Evolutionary conservation across 768 basidiomycete species (phyloP).

Genomic region (Mycena albidolilacea): DNA sequence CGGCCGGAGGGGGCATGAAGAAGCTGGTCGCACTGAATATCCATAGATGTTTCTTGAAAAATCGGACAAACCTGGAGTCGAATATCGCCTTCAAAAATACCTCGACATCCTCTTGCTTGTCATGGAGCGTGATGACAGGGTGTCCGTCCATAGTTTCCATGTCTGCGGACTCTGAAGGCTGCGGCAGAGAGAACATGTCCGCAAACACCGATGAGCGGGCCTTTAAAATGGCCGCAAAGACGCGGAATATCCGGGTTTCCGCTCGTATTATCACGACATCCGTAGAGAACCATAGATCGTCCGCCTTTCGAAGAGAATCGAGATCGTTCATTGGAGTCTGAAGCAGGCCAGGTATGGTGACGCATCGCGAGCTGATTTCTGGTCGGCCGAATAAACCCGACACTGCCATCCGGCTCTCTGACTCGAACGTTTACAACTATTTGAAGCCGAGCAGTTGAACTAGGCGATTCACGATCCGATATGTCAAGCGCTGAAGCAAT

Average conservation of each 20-base stretch:
- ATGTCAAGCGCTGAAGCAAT: constrained; percentile 65
- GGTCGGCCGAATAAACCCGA: no score
- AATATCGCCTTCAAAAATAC: constrained; percentile 27
- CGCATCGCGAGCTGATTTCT: no score
- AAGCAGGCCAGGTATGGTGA: no score
- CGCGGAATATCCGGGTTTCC: no score
- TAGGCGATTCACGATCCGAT: not conserved
- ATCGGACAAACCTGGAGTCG: constrained; percentile 5
- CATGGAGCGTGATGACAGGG: constrained; percentile 17
- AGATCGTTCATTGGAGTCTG: no score
- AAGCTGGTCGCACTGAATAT: not conserved
- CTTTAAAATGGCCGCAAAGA: no score
- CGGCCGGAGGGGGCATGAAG: not conserved
- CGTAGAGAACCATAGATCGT: no score
- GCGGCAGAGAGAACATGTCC: not conserved
- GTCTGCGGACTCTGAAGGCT: constrained; percentile 8
- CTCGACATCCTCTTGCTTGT: constrained; percentile 15
- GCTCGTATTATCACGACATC: no score
- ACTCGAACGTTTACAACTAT: not conserved
- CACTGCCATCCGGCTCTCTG: no score
- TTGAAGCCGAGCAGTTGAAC: not conserved
- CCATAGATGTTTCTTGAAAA: no score
- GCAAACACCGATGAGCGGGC: no score
- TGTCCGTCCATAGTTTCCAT: constrained; percentile 24
- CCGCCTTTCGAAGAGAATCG: no score